Conservation (phyloP, 2,329 filamentous ascomycete genomes). For the Amesomyces nigricolor region DNA sequence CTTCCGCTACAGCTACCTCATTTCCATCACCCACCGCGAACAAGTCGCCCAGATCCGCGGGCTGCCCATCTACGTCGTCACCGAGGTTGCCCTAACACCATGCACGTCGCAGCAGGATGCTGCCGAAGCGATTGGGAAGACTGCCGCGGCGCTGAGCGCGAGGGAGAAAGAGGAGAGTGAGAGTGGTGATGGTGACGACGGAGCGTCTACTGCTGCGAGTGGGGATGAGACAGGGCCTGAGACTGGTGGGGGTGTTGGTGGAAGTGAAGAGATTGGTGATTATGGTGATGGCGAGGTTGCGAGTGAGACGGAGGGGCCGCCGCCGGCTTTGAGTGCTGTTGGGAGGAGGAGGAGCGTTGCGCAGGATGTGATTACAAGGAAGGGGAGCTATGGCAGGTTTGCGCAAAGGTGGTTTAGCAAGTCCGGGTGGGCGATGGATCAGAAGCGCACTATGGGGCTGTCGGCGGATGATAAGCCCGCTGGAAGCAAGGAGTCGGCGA, state of each 20-base stretch:
- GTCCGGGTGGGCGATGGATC: conserved; percentile 71
- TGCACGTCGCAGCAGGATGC: conserved; percentile 72
- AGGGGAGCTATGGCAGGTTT: conserved; percentile 82
- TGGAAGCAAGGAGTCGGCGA: conserved; percentile 10
- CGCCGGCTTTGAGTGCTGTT: not conserved
- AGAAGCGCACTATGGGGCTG: conserved; percentile 63
- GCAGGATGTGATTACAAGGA: conserved; percentile 79
- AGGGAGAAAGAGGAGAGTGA: conserved; percentile 39
- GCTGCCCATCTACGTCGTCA: conserved; percentile 77
- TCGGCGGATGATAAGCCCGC: conserved; percentile 37
- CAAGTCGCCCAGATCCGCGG: conserved; percentile 85
- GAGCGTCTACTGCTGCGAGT: not conserved
- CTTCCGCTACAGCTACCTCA: conserved; percentile 73
- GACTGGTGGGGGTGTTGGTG: not conserved
- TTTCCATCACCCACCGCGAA: conserved; percentile 79
- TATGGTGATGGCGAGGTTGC: conserved; percentile 6
- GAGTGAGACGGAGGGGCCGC: conserved; percentile 8
- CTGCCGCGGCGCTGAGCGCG: conserved; percentile 39
- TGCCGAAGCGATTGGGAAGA: conserved; percentile 61
- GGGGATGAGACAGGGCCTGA: conserved; percentile 3
- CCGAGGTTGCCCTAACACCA: conserved; percentile 85
- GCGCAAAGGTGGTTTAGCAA: conserved; percentile 87
- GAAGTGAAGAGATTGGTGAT: not conserved
- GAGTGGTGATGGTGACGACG: conserved; percentile 32
- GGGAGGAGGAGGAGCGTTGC: conserved; percentile 58